Evolutionary conservation across 2,329 filamentous ascomycete species (phyloP).

Genomic region (Leptographium wingfieldii): DNA sequence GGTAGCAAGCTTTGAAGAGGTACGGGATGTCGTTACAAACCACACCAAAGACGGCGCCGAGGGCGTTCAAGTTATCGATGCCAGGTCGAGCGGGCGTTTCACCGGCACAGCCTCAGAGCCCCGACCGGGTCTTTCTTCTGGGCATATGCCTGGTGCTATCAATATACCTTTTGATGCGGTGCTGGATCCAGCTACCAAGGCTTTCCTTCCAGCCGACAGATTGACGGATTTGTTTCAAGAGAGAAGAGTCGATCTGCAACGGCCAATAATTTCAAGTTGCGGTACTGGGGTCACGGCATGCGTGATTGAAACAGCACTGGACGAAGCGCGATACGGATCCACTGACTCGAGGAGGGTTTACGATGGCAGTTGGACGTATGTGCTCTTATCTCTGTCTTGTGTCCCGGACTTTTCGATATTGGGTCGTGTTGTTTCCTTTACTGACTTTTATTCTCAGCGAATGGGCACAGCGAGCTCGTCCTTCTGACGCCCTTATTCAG

Average conservation of each 20-base stretch:
- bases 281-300: constrained; percentile 92
- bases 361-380: constrained; percentile 96
- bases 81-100: constrained; percentile 67
- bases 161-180: constrained; percentile 70
- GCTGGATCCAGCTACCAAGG: constrained; percentile 72
- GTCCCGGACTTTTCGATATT: not conserved
- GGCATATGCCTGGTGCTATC: constrained; percentile 82
- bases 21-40: constrained; percentile 64
- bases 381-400: constrained; percentile 16
- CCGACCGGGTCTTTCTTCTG: constrained; percentile 70
- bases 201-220: constrained; percentile 59
- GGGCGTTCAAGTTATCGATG: constrained; percentile 80
- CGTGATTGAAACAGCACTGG: constrained; percentile 76
- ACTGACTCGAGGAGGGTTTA: constrained; percentile 63
- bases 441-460: constrained; percentile 5
- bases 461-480: constrained; percentile 13
- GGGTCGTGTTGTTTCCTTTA: not conserved
- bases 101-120: constrained; percentile 77
- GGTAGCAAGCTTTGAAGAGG: constrained; percentile 71
- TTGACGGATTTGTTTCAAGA: constrained; percentile 63
- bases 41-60: constrained; percentile 72
- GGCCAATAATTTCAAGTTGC: constrained; percentile 77
- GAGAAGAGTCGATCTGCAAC: constrained; percentile 67
- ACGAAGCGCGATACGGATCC: constrained; percentile 61
- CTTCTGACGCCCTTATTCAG: constrained; percentile 10